Evolutionary conservation across 768 basidiomycete species (phyloP).

Genomic region (Suillus plorans): DNA sequence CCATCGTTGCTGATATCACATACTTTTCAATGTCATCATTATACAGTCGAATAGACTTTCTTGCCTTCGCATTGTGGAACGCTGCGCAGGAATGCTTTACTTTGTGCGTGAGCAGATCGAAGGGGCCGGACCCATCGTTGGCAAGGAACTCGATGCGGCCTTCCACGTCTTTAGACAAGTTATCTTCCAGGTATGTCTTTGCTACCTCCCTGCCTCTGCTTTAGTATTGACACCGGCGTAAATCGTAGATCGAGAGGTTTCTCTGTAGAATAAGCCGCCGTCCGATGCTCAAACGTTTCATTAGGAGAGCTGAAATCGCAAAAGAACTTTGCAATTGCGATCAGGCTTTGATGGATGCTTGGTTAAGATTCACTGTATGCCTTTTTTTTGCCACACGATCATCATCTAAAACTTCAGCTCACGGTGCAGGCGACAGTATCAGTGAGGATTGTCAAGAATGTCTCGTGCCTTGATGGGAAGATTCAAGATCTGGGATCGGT

Average conservation of each 20-base stretch:
- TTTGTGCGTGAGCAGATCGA: slow-evolving; percentile 60
- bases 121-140: slow-evolving; percentile 52
- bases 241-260: slow-evolving; percentile 47
- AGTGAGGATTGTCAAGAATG: background rate
- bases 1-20: background rate
- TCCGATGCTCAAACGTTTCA: slow-evolving; percentile 77
- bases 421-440: background rate
- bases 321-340: slow-evolving; percentile 53
- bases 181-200: slow-evolving; percentile 15
- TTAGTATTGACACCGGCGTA: background rate
- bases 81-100: slow-evolving; percentile 71
- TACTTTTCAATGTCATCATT: background rate
- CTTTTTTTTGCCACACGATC: background rate
- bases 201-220: background rate
- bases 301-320: slow-evolving; percentile 69
- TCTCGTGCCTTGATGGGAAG: background rate
- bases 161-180: slow-evolving; percentile 49
- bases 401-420: background rate
- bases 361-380: background rate
- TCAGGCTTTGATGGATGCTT: slow-evolving; percentile 49
- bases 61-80: slow-evolving; percentile 69
- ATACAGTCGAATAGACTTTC: slow-evolving; percentile 63
- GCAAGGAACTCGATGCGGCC: slow-evolving; percentile 50
- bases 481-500: background rate
- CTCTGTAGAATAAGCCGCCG: slow-evolving; percentile 58